Evolutionary conservation across 345 rosid species (phyloP), one percentile per base, ranked within the genome.

Genomic region (Rhizophora mangle): DNA sequence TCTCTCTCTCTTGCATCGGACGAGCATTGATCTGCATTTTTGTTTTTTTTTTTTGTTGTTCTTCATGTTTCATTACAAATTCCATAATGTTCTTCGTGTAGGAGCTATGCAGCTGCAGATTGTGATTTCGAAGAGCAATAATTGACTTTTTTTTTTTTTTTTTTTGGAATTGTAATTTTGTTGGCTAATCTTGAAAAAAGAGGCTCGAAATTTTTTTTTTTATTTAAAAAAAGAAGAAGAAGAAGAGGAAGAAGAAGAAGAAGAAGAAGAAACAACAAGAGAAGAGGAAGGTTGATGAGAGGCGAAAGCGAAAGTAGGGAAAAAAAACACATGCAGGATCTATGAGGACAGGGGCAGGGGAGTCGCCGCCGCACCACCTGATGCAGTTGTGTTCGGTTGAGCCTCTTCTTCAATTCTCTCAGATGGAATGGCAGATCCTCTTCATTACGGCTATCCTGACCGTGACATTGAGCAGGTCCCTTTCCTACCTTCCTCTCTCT

Each of bases 361-460:
- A 84, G 77, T 81, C 80, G 76, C 81, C 76, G 83, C 81, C 78
- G 79, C 82, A 72, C 81, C 80, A 76, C 70, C 86, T 73, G 78
- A 85, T 87, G 87, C 83, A 77, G 77, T 79, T 81, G 74, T 72
- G 69, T 72, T 68, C 62, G 78, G 76, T 81, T 77, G 75, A 79
- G 71, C 79, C 68, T 74, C 76, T 78, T 73, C 70, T 69, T 74
- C 79, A 63, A 63, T 60, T 70, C 76, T 84, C 79, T 88, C 97
- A 88, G 90, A 94, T 94, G 98, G 98, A 94, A 94, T 94, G 98
- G 98, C 97, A 88, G 90, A 95, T 92, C 96, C 82, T 84, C 82
- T 80, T 87, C 78, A 52, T 78, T 83, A 78, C 88, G 91, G 72
- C 73, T 82, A 83, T 83, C 79, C 87, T 79, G 97, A 92, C 43